Base-by-base conservation (phyloP, 2,329 filamentous ascomycete genomes). In the Clonostachys rhizophaga region DNA sequence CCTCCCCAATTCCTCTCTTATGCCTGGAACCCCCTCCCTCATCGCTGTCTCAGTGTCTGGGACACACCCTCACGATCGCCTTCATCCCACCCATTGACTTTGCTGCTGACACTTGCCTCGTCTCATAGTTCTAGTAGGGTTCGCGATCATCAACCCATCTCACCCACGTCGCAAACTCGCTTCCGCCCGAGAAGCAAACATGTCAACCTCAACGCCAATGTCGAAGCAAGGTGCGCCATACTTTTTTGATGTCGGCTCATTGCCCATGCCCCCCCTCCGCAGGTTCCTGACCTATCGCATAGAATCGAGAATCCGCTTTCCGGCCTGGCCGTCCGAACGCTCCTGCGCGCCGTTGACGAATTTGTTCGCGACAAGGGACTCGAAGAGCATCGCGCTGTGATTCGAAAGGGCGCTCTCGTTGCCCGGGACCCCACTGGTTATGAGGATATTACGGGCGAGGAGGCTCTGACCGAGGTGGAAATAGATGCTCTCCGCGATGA, bases 321-420 rank as follows among this genome's bases (percentile, higher is more conserved):
- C 30, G 79, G 78, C 36, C 69, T 83, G 44, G 67, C 78, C 60
- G 51, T 70, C 65, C 42, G 61, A 67, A 52, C 70, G 71, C 71
- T 84, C 8, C 63, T 83, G 47, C 58, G 61, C 36, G 69, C 82
- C 45, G 83, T 83, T 34, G 73, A 81, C 45, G 69, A 70, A n/a
- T 89, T 87, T 56, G 84, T 83, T 37, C 67, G 70, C 13, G 66
- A 75, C 40, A 78, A 85, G 54, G 74, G 74, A 20, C 71, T 91
- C 24, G 63, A 68, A 3, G 78, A 85, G 46, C 74, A 85, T 53
- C 65, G 81, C 4, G 66, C 70, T 5, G 59, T 86, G 14, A 72
- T 91, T 45, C 72, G 78, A 45, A 85, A 84, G 56, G 88, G 86
- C 34, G 89, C 87, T 5, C 72, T 92, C 11, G 78, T 91, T 16